phyloP scores from a whole-genome alignment of 106 monocot species.

The Triglochin maritima region DNA sequence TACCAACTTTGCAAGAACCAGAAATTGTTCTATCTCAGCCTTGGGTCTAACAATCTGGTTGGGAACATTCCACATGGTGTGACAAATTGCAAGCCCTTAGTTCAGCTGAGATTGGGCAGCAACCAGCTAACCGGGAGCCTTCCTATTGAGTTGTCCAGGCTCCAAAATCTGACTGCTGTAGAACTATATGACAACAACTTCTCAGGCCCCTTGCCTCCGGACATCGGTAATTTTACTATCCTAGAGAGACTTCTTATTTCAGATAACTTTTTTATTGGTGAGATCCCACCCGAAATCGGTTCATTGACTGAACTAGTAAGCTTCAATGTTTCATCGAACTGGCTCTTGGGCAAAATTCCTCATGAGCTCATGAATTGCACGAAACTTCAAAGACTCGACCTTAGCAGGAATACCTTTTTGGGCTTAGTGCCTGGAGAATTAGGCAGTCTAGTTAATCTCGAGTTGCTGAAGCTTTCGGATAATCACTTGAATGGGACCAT shows the following conservation, averaged over 20 bases:
- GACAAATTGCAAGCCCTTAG: slow-evolving; percentile 46
- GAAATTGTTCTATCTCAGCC: slow-evolving; percentile 54
- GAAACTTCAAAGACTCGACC: slow-evolving; percentile 73
- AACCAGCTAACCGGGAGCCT: slow-evolving; percentile 68
- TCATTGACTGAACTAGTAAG: slow-evolving; percentile 36
- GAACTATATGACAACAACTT: slow-evolving; percentile 62
- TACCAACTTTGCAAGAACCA: slow-evolving; percentile 42
- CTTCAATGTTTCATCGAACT: slow-evolving; percentile 67
- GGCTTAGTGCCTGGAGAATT: slow-evolving; percentile 44
- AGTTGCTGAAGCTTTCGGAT: slow-evolving; percentile 47
- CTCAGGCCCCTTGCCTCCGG: slow-evolving; percentile 57
- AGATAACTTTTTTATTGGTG: slow-evolving; percentile 57
- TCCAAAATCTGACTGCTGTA: slow-evolving; percentile 43
- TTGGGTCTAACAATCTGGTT: slow-evolving; percentile 44
- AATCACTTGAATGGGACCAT: slow-evolving; percentile 58
- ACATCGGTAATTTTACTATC: slow-evolving; percentile 53
- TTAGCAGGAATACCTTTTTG: slow-evolving; percentile 52
- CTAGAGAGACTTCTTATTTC: slow-evolving; percentile 52
- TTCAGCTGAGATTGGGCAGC: slow-evolving; percentile 46
- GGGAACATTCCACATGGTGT: slow-evolving; percentile 70
- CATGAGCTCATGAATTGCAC: slow-evolving; percentile 38
- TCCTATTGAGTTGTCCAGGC: slow-evolving; percentile 48
- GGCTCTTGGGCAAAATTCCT: slow-evolving; percentile 47
- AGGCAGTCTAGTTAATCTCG: slow-evolving; percentile 49
- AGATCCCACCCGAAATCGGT: slow-evolving; percentile 60